These are phyloP conservation scores for Agroathelia rolfsii DNA, from an alignment of 1,284 basidiomycete genomes.

Conservation along the genomic window DNA sequence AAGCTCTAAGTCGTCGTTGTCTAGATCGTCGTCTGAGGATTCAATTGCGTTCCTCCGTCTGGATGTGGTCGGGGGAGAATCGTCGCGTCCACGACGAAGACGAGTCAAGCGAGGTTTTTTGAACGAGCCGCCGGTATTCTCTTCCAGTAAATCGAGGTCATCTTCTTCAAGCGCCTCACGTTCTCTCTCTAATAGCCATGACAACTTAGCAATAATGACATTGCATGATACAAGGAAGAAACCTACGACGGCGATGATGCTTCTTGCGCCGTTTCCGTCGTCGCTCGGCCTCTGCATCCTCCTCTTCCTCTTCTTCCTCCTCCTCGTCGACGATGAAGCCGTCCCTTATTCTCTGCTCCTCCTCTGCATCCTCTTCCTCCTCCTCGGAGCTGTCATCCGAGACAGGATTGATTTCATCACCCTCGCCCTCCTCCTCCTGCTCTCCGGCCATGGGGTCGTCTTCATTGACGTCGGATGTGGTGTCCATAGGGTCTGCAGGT, in stretches of 20 bases:
- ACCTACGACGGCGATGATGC: slow-evolving; percentile 54
- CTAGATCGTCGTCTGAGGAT: slow-evolving; percentile 66
- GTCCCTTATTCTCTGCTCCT: slow-evolving; percentile 61
- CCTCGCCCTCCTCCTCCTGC: too few species aligned
- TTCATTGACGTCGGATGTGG: slow-evolving; percentile 22
- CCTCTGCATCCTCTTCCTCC: slow-evolving; percentile 75
- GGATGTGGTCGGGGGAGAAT: slow-evolving; percentile 57
- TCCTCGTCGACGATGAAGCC: slow-evolving; percentile 86
- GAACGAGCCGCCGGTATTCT: slow-evolving; percentile 82
- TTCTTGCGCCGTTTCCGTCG: slow-evolving; percentile 59
- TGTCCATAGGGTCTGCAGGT: slow-evolving; percentile 22
- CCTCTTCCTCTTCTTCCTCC: slow-evolving; percentile 58
- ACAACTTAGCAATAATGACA: slow-evolving; percentile 10
- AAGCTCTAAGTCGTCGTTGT: slow-evolving; percentile 42
- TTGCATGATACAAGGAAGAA: slow-evolving; percentile 5
- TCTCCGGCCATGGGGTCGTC: slow-evolving; percentile 57
- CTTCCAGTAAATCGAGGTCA: slow-evolving; percentile 88
- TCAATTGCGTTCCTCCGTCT: slow-evolving; percentile 48
- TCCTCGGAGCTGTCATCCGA: slow-evolving; percentile 84
- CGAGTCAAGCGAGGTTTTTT: slow-evolving; percentile 58
- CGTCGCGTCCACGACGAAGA: slow-evolving; percentile 61
- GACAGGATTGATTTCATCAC: slow-evolving; percentile 34
- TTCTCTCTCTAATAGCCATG: slow-evolving; percentile 32
- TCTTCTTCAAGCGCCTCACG: slow-evolving; percentile 88
- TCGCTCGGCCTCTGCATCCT: slow-evolving; percentile 48